Evolutionary conservation across 805 yeast genomes (phyloP).

Genomic region (Saturnispora sanitii): DNA sequence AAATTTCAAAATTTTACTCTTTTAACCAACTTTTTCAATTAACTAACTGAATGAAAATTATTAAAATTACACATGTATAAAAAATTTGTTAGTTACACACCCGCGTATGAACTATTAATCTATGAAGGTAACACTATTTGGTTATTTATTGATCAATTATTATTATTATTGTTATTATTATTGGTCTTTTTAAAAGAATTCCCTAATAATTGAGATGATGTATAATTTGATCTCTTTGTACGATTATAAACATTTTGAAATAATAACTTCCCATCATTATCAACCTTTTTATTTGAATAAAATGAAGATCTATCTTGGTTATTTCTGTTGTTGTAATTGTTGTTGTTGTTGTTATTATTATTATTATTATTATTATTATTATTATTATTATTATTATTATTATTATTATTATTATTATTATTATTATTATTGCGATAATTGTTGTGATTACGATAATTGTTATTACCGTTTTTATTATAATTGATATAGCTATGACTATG

Average conservation of each 20-base stretch:
- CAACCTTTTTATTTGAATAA: slow-evolving; percentile 47
- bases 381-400: no score
- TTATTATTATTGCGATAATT: background rate
- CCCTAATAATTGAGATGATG: slow-evolving; percentile 46
- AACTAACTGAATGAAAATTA: no score
- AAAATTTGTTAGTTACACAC: no score
- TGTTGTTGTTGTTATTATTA: background rate
- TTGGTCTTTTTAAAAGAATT: slow-evolving; percentile 26
- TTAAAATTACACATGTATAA: slow-evolving; percentile 3
- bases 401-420: no score
- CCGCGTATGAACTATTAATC: background rate
- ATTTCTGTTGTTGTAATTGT: background rate
- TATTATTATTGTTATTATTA: background rate
- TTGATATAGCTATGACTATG: background rate
- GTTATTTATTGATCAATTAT: background rate
- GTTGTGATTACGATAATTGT: background rate
- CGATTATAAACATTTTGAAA: slow-evolving; percentile 62
- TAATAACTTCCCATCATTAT: slow-evolving; percentile 35
- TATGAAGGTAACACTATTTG: background rate
- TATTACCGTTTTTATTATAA: background rate
- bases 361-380: background rate
- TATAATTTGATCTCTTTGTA: slow-evolving; percentile 55
- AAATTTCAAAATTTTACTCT: no score
- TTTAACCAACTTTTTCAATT: no score
- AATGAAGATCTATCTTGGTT: no score